phyloP scores from a whole-genome alignment of 2,329 filamentous ascomycete genomes.

The Dactylellina sp. region DNA sequence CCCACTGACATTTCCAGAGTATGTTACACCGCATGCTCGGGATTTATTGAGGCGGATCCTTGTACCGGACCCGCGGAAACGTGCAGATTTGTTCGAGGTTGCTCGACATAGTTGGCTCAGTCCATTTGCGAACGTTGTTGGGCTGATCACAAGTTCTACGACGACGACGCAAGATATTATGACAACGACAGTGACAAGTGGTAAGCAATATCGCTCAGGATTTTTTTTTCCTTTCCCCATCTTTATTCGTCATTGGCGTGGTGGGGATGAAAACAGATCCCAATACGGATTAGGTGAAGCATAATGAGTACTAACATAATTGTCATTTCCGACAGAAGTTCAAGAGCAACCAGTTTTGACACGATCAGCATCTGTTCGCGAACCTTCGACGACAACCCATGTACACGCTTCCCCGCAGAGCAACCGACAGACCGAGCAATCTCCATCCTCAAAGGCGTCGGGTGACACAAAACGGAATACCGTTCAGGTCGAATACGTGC shows the following conservation, averaged over 20 bases:
- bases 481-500: slow-evolving; percentile 97
- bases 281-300: too few relatives aligned
- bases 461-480: slow-evolving; percentile 92
- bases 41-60: slow-evolving; percentile 92
- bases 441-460: slow-evolving; percentile 70
- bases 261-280: too few relatives aligned
- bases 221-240: slow-evolving; percentile 22
- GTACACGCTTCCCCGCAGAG: slow-evolving; percentile 68
- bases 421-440: slow-evolving; percentile 61
- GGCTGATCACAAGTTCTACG: slow-evolving; percentile 95
- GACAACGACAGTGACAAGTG: slow-evolving; percentile 76
- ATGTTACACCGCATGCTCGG: slow-evolving; percentile 94
- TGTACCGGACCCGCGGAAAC: slow-evolving; percentile 92
- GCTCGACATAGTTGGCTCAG: slow-evolving; percentile 97
- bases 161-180: slow-evolving; percentile 87
- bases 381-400: slow-evolving; percentile 76
- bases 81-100: slow-evolving; percentile 96
- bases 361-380: slow-evolving; percentile 80
- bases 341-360: slow-evolving; percentile 63
- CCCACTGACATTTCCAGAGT: slow-evolving; percentile 96
- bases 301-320: slow-evolving; percentile 27
- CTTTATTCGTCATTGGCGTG: too few relatives aligned
- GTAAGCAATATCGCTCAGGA: slow-evolving; percentile 64
- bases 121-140: slow-evolving; percentile 95
- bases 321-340: slow-evolving; percentile 65